Evolutionary conservation across 371 early-diverging fungal genomes (phyloP).

Genomic region (Mortierella polycephala): DNA sequence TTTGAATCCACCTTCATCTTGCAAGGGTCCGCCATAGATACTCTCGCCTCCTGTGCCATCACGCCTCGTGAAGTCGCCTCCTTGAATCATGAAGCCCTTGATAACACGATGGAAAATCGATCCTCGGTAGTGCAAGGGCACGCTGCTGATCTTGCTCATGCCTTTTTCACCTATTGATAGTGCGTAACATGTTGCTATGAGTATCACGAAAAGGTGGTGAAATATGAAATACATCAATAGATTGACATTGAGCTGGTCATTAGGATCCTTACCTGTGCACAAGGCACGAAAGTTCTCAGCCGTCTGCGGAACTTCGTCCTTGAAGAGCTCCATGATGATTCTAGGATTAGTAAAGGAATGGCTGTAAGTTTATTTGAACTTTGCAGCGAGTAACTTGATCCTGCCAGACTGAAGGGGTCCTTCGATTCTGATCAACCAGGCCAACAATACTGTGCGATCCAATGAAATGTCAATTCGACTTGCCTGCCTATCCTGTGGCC

Average conservation of each 20-base stretch:
- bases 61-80: slow-evolving; percentile 76
- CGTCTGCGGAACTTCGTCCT: slow-evolving; percentile 95
- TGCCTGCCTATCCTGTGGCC: slow-evolving; percentile 56
- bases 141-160: slow-evolving; percentile 73
- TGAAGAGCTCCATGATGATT: slow-evolving; percentile 93
- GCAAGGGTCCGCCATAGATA: slow-evolving; percentile 78
- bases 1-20: slow-evolving; percentile 87
- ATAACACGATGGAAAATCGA: slow-evolving; percentile 80
- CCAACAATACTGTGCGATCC: too few species aligned
- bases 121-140: slow-evolving; percentile 72
- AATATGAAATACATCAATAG: neutral
- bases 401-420: too few species aligned
- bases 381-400: neutral
- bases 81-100: slow-evolving; percentile 86
- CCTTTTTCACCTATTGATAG: slow-evolving; percentile 70
- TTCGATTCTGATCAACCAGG: too few species aligned
- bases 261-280: slow-evolving; percentile 67
- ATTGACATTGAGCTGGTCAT: neutral
- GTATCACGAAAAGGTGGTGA: neutral
- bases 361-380: neutral
- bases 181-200: neutral
- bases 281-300: slow-evolving; percentile 97
- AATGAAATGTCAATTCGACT: neutral
- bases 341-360: slow-evolving; percentile 43
- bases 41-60: slow-evolving; percentile 91